Evolutionary conservation across 805 yeast species (phyloP), one percentile per base, ranked within the genome.

Genomic region (Cyberlindnera galapagoensis): DNA sequence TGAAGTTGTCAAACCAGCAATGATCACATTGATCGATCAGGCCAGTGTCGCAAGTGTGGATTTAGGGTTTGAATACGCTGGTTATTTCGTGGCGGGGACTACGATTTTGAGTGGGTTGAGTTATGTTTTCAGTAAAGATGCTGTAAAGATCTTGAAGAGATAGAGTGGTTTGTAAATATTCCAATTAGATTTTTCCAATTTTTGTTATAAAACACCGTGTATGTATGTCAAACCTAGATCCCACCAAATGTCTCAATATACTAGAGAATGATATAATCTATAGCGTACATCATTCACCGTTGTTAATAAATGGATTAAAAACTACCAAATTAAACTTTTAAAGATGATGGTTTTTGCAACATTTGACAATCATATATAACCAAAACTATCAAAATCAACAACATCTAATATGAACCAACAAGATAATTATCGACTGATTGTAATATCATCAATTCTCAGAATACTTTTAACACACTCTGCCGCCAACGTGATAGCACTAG

Each of bases 381-480:
- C 6, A 23, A 13, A 23, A 22, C n/a, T 22, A 10, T 12, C 9
- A 11, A 13, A 13, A 28, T 7, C 18, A 6, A 17, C 5, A 13
- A 28, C 31, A 21, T 6, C 19, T 12, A 18, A 6, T 6, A 17
- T 8, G 7, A 19, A 11, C 10, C 14, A 18, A 18, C 24, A n/a
- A 18, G 10, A 19, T 19, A 26, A 30, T 57, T 65, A 83, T 57
- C 95, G 76, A 59, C 94, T 79, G 57, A 92, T 85, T 24, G 95
- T 83, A 50, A 92, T 94, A 60, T 94, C 99, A 60, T 92, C 99
- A 52, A 92, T 92, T 62, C 98, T 80, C 58, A 92, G 69, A 44
- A 92, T 87, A 27, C 95, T 82, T 65, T 92, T 94, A 38, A 90
- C 97, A 45, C 95, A 83, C 66, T 92, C 99, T 14, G 97, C 80